These are phyloP conservation scores for Umbellularia californica DNA, from an alignment of 164 flowering plant genomes.

Conservation along the genomic window DNA sequence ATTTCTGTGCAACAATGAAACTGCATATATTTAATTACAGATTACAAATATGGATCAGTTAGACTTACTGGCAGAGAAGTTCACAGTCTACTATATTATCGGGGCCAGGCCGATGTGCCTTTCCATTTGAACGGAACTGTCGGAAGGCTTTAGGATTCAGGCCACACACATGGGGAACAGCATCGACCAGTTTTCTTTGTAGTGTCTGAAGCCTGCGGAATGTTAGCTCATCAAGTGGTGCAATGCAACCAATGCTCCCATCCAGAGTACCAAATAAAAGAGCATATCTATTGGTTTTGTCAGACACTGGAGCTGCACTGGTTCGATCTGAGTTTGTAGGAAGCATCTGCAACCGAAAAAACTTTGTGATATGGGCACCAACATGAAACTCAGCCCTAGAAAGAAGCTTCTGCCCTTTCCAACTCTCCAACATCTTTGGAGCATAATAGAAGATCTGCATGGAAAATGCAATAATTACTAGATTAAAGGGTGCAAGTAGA, in stretches of 20 bases:
- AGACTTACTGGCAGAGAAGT: constrained; percentile 87
- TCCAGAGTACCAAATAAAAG: constrained; percentile 87
- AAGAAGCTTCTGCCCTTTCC: constrained; percentile 99
- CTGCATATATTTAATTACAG: not conserved
- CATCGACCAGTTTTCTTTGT: constrained; percentile 81
- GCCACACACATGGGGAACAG: constrained; percentile 89
- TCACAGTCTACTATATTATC: constrained; percentile 96
- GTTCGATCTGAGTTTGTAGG: constrained; percentile 59
- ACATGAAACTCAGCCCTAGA: constrained; percentile 96
- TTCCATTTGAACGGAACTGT: constrained; percentile 79
- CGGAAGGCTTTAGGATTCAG: constrained; percentile 83
- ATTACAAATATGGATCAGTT: not conserved
- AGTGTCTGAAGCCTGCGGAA: constrained; percentile 90
- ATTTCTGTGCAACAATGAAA: not conserved
- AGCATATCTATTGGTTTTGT: constrained; percentile 91
- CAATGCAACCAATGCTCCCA: constrained; percentile 92
- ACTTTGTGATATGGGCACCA: constrained; percentile 88
- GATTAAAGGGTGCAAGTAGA: not conserved
- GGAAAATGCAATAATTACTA: not conserved
- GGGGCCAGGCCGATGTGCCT: constrained; percentile 95
- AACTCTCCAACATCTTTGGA: constrained; percentile 88
- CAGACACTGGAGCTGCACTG: constrained; percentile 45
- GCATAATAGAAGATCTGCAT: constrained; percentile 92
- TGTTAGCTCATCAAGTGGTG: constrained; percentile 93
- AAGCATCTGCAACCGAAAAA: constrained; percentile 88